A percentile compares a stretch with the other conserved stretches of the same genome.
Evolutionary conservation across 83 land plant species (phyloP).

Genomic region (Picea abies): DNA sequence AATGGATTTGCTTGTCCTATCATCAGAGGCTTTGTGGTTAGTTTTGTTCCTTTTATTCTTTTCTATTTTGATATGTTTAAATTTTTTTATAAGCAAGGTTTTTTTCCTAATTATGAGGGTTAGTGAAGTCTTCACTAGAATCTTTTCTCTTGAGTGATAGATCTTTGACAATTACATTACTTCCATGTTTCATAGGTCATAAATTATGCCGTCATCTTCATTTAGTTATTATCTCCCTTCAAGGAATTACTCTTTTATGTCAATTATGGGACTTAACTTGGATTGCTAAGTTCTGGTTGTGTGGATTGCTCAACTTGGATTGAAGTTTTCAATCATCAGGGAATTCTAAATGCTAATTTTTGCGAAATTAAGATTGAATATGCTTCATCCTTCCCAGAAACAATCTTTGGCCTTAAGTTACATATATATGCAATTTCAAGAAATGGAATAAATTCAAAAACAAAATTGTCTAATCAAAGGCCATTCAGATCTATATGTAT

Average conservation of each 20-base stretch:
- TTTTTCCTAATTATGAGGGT: too few relatives aligned
- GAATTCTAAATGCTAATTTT: not conserved
- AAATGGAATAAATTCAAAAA: too few relatives aligned
- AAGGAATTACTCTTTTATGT: not conserved
- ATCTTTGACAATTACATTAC: not conserved
- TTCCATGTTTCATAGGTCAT: not conserved
- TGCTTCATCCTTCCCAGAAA: too few relatives aligned
- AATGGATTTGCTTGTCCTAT: slow-evolving; percentile 47
- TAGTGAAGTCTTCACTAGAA: too few relatives aligned
- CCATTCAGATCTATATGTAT: too few relatives aligned
- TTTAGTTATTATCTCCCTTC: not conserved
- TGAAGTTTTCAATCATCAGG: too few relatives aligned
- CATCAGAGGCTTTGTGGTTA: slow-evolving; percentile 52
- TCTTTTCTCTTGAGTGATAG: not conserved
- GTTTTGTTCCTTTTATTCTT: slow-evolving; percentile 1
- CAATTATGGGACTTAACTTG: not conserved
- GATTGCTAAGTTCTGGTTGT: not conserved
- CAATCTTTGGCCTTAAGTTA: too few relatives aligned
- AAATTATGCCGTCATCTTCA: not conserved
- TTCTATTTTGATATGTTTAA: not conserved
- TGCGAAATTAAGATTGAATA: too few relatives aligned
- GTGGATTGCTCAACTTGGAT: not conserved
- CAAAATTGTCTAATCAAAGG: too few relatives aligned
- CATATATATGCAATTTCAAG: too few relatives aligned
- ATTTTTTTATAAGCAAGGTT: too few relatives aligned